Conservation (phyloP, 2,329 filamentous ascomycete genomes). For the Tolypocladium nubicola region DNA sequence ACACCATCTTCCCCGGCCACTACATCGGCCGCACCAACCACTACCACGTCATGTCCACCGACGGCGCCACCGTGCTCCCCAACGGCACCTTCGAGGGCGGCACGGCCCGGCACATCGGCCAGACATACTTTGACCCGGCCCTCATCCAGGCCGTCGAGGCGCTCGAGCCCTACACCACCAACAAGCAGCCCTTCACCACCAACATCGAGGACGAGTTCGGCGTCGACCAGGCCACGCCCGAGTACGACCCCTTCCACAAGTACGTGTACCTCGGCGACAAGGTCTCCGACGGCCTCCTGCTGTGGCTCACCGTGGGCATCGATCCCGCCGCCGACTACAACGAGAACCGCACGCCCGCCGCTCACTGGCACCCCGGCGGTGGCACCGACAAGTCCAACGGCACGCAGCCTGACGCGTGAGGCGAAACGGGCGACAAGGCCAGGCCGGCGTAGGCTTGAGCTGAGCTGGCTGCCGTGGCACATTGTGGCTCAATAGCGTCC, state of each 20-base stretch:
- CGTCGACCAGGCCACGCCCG: conserved; percentile 30
- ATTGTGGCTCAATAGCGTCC: neutral
- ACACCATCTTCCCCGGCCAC: conserved; percentile 32
- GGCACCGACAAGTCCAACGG: neutral
- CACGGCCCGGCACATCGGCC: conserved; percentile 48
- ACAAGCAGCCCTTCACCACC: conserved; percentile 30
- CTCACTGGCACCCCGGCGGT: conserved; percentile 3
- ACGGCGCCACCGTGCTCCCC: conserved; percentile 22
- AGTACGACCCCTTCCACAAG: conserved; percentile 47
- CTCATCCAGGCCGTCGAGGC: conserved; percentile 36
- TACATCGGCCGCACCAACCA: conserved; percentile 29
- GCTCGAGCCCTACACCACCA: conserved; percentile 31
- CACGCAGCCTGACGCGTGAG: neutral
- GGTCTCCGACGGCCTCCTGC: conserved; percentile 38
- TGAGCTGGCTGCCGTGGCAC: neutral
- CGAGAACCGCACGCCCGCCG: neutral
- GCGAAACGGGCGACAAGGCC: neutral
- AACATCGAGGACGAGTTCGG: conserved; percentile 39
- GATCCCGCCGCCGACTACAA: conserved; percentile 16
- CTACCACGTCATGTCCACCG: conserved; percentile 23
- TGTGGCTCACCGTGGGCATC: conserved; percentile 42
- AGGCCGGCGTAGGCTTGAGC: neutral
- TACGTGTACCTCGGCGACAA: conserved; percentile 45
- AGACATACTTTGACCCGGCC: conserved; percentile 47
- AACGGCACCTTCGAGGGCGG: conserved; percentile 40